Evolutionary conservation across 2,329 filamentous ascomycete species (phyloP).

Genomic region (Phoma sp.): DNA sequence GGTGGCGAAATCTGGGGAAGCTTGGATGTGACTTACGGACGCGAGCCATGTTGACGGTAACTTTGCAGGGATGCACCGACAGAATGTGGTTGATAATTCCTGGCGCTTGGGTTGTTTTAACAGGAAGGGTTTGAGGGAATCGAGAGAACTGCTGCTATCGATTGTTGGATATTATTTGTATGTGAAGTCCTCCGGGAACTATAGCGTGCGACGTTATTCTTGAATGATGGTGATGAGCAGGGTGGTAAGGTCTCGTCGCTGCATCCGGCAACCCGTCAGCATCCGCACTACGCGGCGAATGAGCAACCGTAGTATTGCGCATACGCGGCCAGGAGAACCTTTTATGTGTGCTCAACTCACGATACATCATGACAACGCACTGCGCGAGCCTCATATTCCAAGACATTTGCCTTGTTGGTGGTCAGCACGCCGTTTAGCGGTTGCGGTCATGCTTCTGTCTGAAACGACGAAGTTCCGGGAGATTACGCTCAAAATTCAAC

Average conservation of each 20-base stretch:
- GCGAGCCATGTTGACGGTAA: conserved; percentile 21
- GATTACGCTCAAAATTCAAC: no score
- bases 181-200: no score
- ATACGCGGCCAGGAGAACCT: background rate
- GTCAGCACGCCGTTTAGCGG: no score
- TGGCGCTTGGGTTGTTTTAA: no score
- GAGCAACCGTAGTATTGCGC: background rate
- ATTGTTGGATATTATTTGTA: no score
- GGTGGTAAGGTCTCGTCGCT: background rate
- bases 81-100: no score
- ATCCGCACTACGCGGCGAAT: background rate
- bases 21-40: conserved; percentile 29
- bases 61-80: background rate
- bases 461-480: background rate
- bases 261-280: background rate
- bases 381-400: background rate
- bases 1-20: background rate
- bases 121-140: no score
- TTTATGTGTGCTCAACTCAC: background rate
- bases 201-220: no score
- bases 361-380: background rate
- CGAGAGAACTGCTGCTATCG: no score
- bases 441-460: no score
- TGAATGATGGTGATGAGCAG: background rate
- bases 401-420: background rate